Percentiles rank a stretch among this genome's conserved stretches.
Conservation (phyloP, 225 moss, liverwort and hornwort genomes). For the Neckera pumila region DNA sequence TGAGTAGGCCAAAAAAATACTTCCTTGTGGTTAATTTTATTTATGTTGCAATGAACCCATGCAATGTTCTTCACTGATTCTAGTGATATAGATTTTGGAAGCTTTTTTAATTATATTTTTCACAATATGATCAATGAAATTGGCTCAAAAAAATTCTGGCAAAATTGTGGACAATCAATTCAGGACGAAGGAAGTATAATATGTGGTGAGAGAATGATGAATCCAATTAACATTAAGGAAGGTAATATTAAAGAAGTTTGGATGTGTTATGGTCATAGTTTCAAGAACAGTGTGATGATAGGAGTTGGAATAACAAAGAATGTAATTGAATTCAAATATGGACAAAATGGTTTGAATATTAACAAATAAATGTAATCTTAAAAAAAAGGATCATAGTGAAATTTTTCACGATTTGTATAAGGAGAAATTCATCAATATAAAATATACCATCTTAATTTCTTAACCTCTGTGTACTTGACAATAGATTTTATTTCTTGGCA, state of each 20-base stretch:
- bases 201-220: background rate
- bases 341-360: background rate
- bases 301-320: background rate
- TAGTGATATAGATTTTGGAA: too few relatives aligned
- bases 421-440: background rate
- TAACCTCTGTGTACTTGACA: background rate
- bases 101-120: too few relatives aligned
- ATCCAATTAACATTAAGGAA: rapidly evolving
- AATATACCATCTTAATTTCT: background rate
- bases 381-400: background rate
- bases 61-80: too few relatives aligned
- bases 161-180: too few relatives aligned
- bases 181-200: too few relatives aligned
- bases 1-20: too few relatives aligned
- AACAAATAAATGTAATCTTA: background rate
- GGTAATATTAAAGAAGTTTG: background rate
- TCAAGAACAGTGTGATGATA: background rate
- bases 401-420: background rate
- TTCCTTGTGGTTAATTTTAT: too few relatives aligned
- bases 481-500: background rate
- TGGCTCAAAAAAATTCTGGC: background rate
- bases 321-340: background rate
- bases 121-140: too few relatives aligned
- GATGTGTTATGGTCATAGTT: background rate
- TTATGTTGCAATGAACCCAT: too few relatives aligned